Evolutionary conservation across 2,329 filamentous ascomycete genomes (phyloP).

Genomic region (Ploettnerulaceae sp.): DNA sequence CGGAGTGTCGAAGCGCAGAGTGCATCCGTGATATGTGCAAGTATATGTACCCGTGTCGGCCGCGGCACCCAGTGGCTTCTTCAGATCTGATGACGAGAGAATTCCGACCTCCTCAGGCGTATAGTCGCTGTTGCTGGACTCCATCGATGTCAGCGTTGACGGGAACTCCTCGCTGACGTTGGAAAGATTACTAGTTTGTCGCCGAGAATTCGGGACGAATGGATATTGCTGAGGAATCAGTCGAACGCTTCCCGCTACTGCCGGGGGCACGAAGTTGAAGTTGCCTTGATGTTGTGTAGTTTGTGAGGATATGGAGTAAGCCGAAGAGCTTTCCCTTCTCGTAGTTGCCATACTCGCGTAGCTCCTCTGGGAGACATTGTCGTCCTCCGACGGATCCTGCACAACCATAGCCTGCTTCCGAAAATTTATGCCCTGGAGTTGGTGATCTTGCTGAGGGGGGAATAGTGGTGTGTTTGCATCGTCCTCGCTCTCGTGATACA

Average conservation of each 20-base stretch:
- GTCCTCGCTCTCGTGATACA: slow-evolving; percentile 73
- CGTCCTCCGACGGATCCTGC: slow-evolving; percentile 33
- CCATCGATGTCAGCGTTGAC: slow-evolving; percentile 37
- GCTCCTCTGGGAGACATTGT: slow-evolving; percentile 37
- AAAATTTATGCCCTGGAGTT: slow-evolving; percentile 37
- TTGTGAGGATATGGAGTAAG: slow-evolving; percentile 32
- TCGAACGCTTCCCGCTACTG: slow-evolving; percentile 29
- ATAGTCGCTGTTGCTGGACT: slow-evolving; percentile 37
- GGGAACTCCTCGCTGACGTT: slow-evolving; percentile 31
- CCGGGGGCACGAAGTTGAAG: slow-evolving; percentile 44
- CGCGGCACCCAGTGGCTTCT: slow-evolving; percentile 55
- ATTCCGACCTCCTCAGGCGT: too few relatives aligned
- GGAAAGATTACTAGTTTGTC: slow-evolving; percentile 28
- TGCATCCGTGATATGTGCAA: slow-evolving; percentile 91
- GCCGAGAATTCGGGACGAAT: slow-evolving; percentile 28
- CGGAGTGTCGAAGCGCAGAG: slow-evolving; percentile 81
- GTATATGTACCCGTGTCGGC: slow-evolving; percentile 89
- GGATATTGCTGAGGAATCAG: slow-evolving; percentile 33
- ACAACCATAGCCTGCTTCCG: slow-evolving; percentile 22
- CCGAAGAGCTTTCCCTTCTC: slow-evolving; percentile 36
- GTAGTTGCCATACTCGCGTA: slow-evolving; percentile 41
- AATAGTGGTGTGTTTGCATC: slow-evolving; percentile 71
- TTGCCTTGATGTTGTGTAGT: slow-evolving; percentile 29
- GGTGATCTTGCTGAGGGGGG: slow-evolving; percentile 44
- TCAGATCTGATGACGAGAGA: slow-evolving; percentile 23